phyloP scores from a whole-genome alignment of 352 stramenopile genomes.

The Globisporangium splendens region DNA sequence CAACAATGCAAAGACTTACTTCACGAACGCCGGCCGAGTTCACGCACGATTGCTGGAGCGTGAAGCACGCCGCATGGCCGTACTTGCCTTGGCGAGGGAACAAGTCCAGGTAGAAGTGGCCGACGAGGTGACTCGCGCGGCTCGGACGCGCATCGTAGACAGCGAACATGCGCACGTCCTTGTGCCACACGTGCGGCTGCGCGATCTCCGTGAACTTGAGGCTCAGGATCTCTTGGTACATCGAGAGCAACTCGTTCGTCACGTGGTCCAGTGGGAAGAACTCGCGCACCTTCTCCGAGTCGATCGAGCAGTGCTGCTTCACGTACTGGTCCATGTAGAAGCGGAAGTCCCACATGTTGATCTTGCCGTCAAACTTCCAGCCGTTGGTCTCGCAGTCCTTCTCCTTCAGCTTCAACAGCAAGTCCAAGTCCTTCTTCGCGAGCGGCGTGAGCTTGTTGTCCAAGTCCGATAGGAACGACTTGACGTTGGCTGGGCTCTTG shows the following conservation, averaged over 20 bases:
- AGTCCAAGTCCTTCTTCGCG: slow-evolving; percentile 70
- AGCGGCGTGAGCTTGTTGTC: slow-evolving; percentile 76
- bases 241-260: slow-evolving; percentile 74
- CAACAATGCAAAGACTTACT: slow-evolving; percentile 6
- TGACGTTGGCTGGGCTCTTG: slow-evolving; percentile 49
- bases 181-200: slow-evolving; percentile 83
- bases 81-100: slow-evolving; percentile 87
- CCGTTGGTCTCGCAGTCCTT: slow-evolving; percentile 45
- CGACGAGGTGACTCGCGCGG: slow-evolving; percentile 57
- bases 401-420: slow-evolving; percentile 73
- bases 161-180: slow-evolving; percentile 84
- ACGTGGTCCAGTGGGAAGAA: slow-evolving; percentile 89
- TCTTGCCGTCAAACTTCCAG: slow-evolving; percentile 74
- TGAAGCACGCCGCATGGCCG: slow-evolving; percentile 87
- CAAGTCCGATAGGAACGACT: slow-evolving; percentile 69
- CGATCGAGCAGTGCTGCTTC: slow-evolving; percentile 86
- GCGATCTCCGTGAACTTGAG: slow-evolving; percentile 83
- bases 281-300: slow-evolving; percentile 81
- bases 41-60: slow-evolving; percentile 75
- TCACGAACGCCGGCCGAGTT: slow-evolving; percentile 58
- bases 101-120: slow-evolving; percentile 88
- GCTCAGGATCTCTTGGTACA: slow-evolving; percentile 88
- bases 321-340: slow-evolving; percentile 89
- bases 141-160: slow-evolving; percentile 68
- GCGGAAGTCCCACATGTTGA: slow-evolving; percentile 90